Conservation (phyloP, 768 basidiomycete species). For the Cystobasidium ongulense region DNA sequence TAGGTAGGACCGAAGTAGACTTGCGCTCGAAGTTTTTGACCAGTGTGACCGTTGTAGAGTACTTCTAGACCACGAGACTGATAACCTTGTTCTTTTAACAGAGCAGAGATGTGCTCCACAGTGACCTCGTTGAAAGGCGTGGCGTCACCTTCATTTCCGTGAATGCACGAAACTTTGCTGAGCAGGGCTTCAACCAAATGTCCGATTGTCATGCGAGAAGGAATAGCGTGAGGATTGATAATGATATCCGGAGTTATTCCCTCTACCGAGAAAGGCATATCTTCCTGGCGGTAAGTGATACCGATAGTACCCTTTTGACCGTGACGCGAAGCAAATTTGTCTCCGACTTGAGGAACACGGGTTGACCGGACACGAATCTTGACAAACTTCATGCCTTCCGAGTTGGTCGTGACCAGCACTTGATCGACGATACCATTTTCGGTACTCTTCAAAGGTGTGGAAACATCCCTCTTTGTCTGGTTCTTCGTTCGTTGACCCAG, state of each 20-base stretch:
- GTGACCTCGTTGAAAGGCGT: slow-evolving; percentile 98
- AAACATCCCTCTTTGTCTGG: slow-evolving; percentile 90
- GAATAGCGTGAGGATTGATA: slow-evolving; percentile 99
- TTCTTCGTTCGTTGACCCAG: slow-evolving; percentile 88
- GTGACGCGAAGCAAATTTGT: slow-evolving; percentile 98
- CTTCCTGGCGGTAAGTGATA: slow-evolving; percentile 98
- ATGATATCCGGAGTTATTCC: slow-evolving; percentile 94
- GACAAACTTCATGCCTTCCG: slow-evolving; percentile 93
- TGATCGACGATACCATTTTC: slow-evolving; percentile 97
- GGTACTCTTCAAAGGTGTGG: slow-evolving; percentile 93
- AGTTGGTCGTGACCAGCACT: slow-evolving; percentile 90
- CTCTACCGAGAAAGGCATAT: slow-evolving; percentile 98
- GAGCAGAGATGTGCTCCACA: slow-evolving; percentile 91
- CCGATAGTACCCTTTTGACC: slow-evolving; percentile 99
- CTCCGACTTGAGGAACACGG: slow-evolving; percentile 93
- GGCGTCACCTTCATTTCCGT: slow-evolving; percentile 94
- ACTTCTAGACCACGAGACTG: slow-evolving; percentile 94
- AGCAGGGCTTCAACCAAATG: slow-evolving; percentile 97
- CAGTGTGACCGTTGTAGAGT: slow-evolving; percentile 98
- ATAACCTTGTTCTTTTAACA: slow-evolving; percentile 80
- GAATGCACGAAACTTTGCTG: slow-evolving; percentile 89
- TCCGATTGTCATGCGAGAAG: slow-evolving; percentile 99
- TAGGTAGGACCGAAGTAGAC: slow-evolving; percentile 98
- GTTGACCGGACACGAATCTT: slow-evolving; percentile 94
- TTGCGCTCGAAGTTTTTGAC: slow-evolving; percentile 94